These are phyloP conservation scores for Cochlearia excelsa DNA, from an alignment of 345 rosid species.

Conservation along the genomic window DNA sequence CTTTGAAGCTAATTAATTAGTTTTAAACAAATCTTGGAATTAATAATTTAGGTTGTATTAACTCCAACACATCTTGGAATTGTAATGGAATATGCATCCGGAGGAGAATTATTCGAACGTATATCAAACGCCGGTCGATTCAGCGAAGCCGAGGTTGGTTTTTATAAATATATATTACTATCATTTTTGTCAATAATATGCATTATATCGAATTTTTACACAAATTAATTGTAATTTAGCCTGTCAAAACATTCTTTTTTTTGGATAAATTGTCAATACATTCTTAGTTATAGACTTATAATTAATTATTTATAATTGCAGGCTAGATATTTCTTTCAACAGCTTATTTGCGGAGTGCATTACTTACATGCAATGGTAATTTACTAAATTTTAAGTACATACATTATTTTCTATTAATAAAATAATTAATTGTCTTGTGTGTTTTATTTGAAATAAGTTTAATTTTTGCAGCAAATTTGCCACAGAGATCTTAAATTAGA, in stretches of 20 bases:
- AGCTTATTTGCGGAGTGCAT: slow-evolving; percentile 65
- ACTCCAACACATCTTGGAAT: slow-evolving; percentile 71
- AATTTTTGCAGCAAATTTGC: slow-evolving; percentile 74
- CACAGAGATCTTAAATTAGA: slow-evolving; percentile 91
- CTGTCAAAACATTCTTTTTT: too few species aligned
- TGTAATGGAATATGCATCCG: slow-evolving; percentile 79
- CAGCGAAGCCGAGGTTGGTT: slow-evolving; percentile 58
- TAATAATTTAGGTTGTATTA: slow-evolving; percentile 47
- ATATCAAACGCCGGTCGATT: slow-evolving; percentile 58
- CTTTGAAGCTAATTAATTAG: neutral
- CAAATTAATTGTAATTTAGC: too few species aligned
- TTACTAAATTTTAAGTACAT: neutral
- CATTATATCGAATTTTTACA: too few species aligned
- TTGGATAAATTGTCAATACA: too few species aligned
- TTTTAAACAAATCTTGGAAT: neutral
- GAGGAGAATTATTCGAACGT: slow-evolving; percentile 66
- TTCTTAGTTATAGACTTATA: neutral
- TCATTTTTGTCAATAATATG: too few species aligned
- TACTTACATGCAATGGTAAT: slow-evolving; percentile 68
- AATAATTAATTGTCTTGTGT: neutral
- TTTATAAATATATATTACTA: too few species aligned
- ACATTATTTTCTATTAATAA: too few species aligned
- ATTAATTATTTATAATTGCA: slow-evolving; percentile 25
- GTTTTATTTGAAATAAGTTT: neutral
- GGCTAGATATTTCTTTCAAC: slow-evolving; percentile 83